Percentiles rank a stretch among this genome's conserved stretches.
Conservation (phyloP, 768 basidiomycete genomes). For the Trametes coccinea region DNA sequence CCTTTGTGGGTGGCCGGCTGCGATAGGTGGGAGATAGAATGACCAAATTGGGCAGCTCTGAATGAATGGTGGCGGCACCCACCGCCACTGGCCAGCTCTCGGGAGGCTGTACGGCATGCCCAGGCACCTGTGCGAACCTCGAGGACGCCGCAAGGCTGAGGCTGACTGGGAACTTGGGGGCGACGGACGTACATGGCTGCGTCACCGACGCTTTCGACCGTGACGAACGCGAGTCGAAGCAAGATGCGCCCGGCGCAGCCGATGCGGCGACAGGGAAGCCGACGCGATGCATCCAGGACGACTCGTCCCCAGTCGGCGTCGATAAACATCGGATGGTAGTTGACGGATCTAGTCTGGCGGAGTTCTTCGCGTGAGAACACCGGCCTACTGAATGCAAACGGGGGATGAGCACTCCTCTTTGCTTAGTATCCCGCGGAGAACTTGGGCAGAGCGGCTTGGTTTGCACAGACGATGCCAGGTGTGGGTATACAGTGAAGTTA, state of each 20-base stretch:
- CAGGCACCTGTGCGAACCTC: conserved; percentile 4
- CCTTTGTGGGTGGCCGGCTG: conserved; percentile 13
- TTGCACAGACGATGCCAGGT: background rate
- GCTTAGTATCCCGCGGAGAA: conserved; percentile 13
- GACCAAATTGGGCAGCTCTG: conserved; percentile 4
- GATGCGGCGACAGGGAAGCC: conserved; percentile 9
- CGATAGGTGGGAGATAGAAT: conserved; percentile 18
- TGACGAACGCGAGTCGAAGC: background rate
- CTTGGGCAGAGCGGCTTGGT: background rate
- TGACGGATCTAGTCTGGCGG: conserved; percentile 5
- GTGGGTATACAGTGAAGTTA: conserved; percentile 18
- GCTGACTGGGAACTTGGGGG: background rate
- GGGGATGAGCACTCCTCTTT: background rate
- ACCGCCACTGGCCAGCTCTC: background rate
- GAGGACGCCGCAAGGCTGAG: conserved; percentile 9
- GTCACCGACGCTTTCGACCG: conserved; percentile 2
- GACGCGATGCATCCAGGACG: background rate
- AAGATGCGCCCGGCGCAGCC: conserved; percentile 3
- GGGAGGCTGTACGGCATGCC: too few species aligned
- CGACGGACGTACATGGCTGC: background rate
- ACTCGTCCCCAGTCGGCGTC: background rate
- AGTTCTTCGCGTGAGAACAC: conserved; percentile 8
- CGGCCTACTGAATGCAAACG: background rate
- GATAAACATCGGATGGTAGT: background rate
- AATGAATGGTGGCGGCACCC: conserved; percentile 4